A percentile compares a stretch with the other conserved stretches of the same genome.
These are phyloP conservation scores for Saraca asoca DNA, from an alignment of 331 rosid genomes.

Conservation along the genomic window DNA sequence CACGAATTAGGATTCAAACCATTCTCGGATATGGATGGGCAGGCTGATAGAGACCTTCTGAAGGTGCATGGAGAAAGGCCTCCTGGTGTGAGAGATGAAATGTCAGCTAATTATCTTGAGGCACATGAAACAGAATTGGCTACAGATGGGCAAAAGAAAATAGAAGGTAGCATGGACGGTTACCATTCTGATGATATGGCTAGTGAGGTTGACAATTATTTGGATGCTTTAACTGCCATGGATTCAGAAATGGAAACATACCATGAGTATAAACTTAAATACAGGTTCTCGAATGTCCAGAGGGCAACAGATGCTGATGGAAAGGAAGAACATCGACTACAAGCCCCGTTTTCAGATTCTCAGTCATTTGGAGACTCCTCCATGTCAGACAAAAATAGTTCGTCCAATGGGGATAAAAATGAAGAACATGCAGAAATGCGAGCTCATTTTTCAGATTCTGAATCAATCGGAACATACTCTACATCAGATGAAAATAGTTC, in stretches of 20 bases:
- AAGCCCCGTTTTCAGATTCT: conserved; percentile 63
- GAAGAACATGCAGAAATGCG: conserved; percentile 49
- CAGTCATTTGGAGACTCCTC: conserved; percentile 69
- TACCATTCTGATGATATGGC: conserved; percentile 66
- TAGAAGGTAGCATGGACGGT: conserved; percentile 47
- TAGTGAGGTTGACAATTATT: conserved; percentile 81
- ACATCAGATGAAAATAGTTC: conserved; percentile 61
- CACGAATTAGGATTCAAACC: conserved; percentile 48
- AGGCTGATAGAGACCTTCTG: conserved; percentile 40
- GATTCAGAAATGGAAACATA: conserved; percentile 75
- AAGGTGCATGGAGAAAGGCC: conserved; percentile 47
- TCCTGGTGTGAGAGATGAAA: conserved; percentile 44
- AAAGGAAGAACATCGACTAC: conserved; percentile 52
- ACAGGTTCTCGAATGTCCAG: conserved; percentile 39
- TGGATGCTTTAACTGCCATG: conserved; percentile 78
- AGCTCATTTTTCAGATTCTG: conserved; percentile 57
- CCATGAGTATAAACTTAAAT: conserved; percentile 54
- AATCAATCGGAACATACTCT: conserved; percentile 53
- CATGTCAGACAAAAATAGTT: conserved; percentile 62
- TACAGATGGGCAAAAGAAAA: conserved; percentile 50
- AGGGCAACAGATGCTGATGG: conserved; percentile 49
- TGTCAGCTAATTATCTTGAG: conserved; percentile 42
- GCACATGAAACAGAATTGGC: conserved; percentile 44
- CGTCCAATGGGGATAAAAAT: conserved; percentile 52
- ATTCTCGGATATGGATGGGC: conserved; percentile 36